Evolutionary conservation across 208 protist species (phyloP), one percentile per base, ranked within the genome.

Genomic region (Acanthamoeba rhysodes): DNA sequence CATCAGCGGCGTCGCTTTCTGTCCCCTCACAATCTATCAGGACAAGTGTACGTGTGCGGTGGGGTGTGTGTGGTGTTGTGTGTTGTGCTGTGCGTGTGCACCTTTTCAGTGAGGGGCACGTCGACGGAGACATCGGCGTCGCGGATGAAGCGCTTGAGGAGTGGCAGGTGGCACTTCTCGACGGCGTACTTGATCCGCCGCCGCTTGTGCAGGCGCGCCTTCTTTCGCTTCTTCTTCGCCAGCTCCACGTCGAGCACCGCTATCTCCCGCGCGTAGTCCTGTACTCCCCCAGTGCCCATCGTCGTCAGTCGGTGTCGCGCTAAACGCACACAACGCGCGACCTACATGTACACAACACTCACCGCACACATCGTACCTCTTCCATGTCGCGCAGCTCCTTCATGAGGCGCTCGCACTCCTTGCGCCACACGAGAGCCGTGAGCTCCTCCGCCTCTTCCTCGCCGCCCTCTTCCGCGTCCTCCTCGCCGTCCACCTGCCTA

Each of bases 1-100:
- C 74, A 84, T 84, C 74, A 84, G 24, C 22, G 74, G 74, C 10
- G 74, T 84, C 32, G 74, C 74, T 84, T 84, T 84, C 74, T 84
- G 74, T 24, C 12, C 18, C 1, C 32, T 2, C 59, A 4, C 18
- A 45, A 3, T 12, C 10, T 1, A 24, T 24, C 29, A 57, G 16
- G 53, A 45, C 41, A 45, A 2, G 41, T 45, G 41, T 8, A 0
- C 41, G 41, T 45, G 41, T 45, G 41, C 41, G 41, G 41, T 45
- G 41, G 41, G 3, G 41, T 5, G 41, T 45, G 41, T 8, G 41
- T 45, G 41, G 4, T 2, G 3, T 2, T 45, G 41, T 5, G 41
- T 45, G 41, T 45, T 0, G 4, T 3, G 37, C 4, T 1, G 37
- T 41, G 37, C 4, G 32, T 74, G 4, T 20, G 22, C n/a, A 55